Evolutionary conservation across 352 stramenopile species (phyloP).

Genomic region (Globisporangium abappressorium): DNA sequence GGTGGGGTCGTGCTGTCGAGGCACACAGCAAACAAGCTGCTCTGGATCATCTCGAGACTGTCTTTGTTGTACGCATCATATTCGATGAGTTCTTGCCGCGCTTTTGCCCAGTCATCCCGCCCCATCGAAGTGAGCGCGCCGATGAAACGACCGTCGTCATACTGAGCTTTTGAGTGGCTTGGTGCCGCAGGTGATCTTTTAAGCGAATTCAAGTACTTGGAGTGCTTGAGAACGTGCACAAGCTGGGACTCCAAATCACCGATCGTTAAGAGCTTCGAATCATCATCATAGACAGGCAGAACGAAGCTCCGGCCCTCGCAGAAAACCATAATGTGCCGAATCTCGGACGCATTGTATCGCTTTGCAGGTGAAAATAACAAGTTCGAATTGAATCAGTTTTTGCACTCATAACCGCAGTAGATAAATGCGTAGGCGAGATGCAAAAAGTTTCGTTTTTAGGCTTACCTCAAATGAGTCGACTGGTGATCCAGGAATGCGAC

Average conservation of each 20-base stretch:
- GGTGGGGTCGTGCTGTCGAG: constrained; percentile 63
- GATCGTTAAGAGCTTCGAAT: constrained; percentile 49
- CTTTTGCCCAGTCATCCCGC: constrained; percentile 85
- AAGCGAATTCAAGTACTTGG: constrained; percentile 33
- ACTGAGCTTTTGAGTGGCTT: not conserved
- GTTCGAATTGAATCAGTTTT: not conserved
- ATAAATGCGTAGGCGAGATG: not conserved
- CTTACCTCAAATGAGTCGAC: constrained; percentile 46
- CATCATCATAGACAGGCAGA: constrained; percentile 45
- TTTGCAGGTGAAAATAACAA: not conserved
- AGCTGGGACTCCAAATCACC: constrained; percentile 63
- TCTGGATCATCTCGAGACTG: constrained; percentile 83
- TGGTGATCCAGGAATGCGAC: constrained; percentile 73
- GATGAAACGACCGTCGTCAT: constrained; percentile 45
- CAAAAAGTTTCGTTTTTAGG: not conserved
- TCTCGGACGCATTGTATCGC: constrained; percentile 28
- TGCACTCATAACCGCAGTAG: too few relatives aligned
- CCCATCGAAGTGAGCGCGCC: constrained; percentile 87
- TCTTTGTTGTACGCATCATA: constrained; percentile 45
- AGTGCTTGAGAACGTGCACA: constrained; percentile 47
- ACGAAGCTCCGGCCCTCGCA: constrained; percentile 52
- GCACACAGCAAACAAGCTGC: constrained; percentile 87
- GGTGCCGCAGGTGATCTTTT: not conserved
- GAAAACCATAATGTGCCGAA: constrained; percentile 52
- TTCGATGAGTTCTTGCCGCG: constrained; percentile 62